Evolutionary conservation across 352 stramenopile genomes (phyloP).

Genomic region (Pythium periplocum): DNA sequence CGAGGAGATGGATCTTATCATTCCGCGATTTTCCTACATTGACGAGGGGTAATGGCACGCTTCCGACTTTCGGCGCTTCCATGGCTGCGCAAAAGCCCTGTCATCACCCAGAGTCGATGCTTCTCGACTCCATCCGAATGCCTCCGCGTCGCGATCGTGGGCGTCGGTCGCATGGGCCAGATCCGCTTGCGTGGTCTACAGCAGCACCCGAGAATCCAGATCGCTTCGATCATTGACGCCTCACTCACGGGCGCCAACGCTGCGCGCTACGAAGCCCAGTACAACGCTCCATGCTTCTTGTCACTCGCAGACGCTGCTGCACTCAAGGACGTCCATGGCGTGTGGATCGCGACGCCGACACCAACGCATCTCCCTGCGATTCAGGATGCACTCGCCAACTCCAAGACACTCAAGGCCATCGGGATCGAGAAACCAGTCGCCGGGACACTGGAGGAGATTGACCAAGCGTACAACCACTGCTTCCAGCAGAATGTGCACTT

Average conservation of each 20-base stretch:
- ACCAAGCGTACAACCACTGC: constrained; percentile 51
- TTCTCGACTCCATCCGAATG: neutral
- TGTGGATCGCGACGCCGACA: constrained; percentile 77
- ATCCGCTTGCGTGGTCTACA: constrained; percentile 64
- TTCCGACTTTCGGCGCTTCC: too few relatives aligned
- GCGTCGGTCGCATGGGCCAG: constrained; percentile 69
- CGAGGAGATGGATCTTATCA: too few relatives aligned
- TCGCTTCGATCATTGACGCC: constrained; percentile 61
- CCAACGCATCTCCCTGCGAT: constrained; percentile 60
- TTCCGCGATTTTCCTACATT: too few relatives aligned
- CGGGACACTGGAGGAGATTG: constrained; percentile 47
- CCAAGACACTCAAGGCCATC: constrained; percentile 28
- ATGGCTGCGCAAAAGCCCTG: too few relatives aligned
- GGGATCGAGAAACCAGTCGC: constrained; percentile 77
- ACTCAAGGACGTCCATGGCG: constrained; percentile 32
- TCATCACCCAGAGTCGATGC: too few relatives aligned
- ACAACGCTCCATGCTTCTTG: constrained; percentile 31
- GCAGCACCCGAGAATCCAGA: constrained; percentile 36
- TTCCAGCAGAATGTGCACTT: constrained; percentile 50
- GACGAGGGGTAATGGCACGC: too few relatives aligned
- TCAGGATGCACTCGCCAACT: constrained; percentile 12
- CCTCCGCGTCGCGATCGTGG: constrained; percentile 58
- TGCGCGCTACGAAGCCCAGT: constrained; percentile 35
- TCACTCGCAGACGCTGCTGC: constrained; percentile 26
- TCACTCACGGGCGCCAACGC: constrained; percentile 16